Base-by-base conservation (phyloP, 371 early-diverging fungal genomes). In the Rhizopus delemar region DNA sequence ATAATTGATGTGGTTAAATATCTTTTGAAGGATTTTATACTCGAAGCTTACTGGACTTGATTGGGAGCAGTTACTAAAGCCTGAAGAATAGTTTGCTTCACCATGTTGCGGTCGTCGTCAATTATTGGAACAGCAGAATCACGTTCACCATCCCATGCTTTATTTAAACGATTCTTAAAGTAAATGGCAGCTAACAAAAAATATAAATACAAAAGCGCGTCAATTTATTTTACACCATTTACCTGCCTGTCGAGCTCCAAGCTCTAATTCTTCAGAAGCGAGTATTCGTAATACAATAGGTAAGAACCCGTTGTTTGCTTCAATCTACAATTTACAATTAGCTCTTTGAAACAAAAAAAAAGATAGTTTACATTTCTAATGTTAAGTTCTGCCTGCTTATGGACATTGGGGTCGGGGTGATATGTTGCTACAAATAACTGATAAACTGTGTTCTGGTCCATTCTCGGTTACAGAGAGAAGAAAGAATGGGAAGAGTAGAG, bases 121-220 rank as follows among this genome's bases (percentile, higher is more conserved):
- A 75, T 77, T 61, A 94, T 87, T 43, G 84, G 75, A 41, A 65
- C 59, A 49, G 62, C 62, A 48, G 69, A 59, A 15, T 62, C 59
- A 39, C 65, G 62, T 33, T 57, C 56, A 51, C 82, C 73, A 57
- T 83, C 83, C 95, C 96, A 97, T 39, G 86, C 84, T 53, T 84
- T 86, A 51, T 81, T 75, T 54, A 95, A 74, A 22, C 90, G 84
- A 71, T 96, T 96, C 76, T 97, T 97, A 79, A 96, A 93, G 83
- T 92, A 95, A 66, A 97, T 91, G 28, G 95, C 88, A 67, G 91
- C 96, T 87, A 81, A 9, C 31, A 28, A 55, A 32, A 5, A 7
- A 12, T 22, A 22, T 22, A 22, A 39, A 39, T 39, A 39, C 8
- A 16, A 39, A 12, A 9, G 22, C 22, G 22, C 22, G 22, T 22